Evolutionary conservation across 1,284 basidiomycete species (phyloP).

Genomic region (Earliella scabrosa): DNA sequence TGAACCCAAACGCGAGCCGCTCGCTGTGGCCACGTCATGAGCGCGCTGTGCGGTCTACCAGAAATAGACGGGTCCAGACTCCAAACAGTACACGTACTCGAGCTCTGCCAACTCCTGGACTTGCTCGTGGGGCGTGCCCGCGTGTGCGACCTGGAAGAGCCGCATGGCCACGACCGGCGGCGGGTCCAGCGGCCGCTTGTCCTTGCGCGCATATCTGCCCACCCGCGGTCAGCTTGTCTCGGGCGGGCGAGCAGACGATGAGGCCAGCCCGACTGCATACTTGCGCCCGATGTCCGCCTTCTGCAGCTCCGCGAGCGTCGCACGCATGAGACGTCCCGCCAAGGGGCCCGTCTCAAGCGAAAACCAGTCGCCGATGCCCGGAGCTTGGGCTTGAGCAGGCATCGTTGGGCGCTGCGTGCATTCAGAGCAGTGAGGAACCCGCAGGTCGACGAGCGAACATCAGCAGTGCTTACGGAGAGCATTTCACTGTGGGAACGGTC

Average conservation of each 20-base stretch:
- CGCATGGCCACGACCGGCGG: constrained; percentile 44
- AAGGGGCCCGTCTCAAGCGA: constrained; percentile 1
- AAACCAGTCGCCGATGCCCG: neutral
- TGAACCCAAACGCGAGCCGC: constrained; percentile 47
- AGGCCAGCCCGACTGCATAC: too few relatives aligned
- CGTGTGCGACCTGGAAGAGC: constrained; percentile 32
- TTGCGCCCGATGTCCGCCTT: constrained; percentile 24
- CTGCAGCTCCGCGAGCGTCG: constrained; percentile 18
- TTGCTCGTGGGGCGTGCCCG: constrained; percentile 33
- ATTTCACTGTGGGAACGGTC: neutral
- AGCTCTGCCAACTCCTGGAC: constrained; percentile 42
- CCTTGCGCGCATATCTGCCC: constrained; percentile 43
- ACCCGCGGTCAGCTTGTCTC: too few relatives aligned
- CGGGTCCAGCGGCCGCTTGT: constrained; percentile 46
- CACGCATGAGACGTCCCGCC: constrained; percentile 14
- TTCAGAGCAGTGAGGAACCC: neutral
- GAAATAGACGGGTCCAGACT: neutral
- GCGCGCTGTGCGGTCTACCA: constrained; percentile 13
- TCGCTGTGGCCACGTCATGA: neutral
- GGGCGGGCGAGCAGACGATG: too few relatives aligned
- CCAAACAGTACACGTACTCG: constrained; percentile 43
- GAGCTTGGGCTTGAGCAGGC: neutral
- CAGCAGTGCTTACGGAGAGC: neutral
- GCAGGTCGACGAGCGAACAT: neutral
- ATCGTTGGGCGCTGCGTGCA: neutral